Evolutionary conservation across 495 filamentous ascomycete genomes (phyloP), one percentile per base, ranked within the genome.

Genomic region (Penicillium atrosanguineum): DNA sequence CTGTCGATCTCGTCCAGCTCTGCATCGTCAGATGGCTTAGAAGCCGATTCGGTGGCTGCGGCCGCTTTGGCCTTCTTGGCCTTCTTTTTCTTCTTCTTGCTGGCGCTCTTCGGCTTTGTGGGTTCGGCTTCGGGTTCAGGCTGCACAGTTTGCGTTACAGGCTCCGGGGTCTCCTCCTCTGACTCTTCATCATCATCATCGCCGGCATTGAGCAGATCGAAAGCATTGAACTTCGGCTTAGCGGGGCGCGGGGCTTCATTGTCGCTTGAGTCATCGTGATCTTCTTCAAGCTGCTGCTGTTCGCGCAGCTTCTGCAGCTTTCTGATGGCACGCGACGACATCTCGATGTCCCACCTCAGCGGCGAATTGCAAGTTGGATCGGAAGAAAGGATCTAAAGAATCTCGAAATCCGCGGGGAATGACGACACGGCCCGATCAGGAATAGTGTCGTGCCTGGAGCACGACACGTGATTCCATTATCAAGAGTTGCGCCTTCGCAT

Each of bases 261-360:
- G 16, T 82, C 80, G 41, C 76, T 75, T 9, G 79, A 77, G 14
- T 81, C 76, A 53, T 84, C 73, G 19, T 76, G 71, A 38, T 72
- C 73, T 16, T 73, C 67, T 57, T 72, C 53, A 37, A 82, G 73
- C 61, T 84, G 80, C 71, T 87, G 83, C 76, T 88, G 74, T 57
- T 81, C 80, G 46, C 74, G 73, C 67, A 82, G 76, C 59, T 76
- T 83, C 57, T 90, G 88, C 39, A 91, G 73, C 69, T 89, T 91
- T 43, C 89, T 82, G 46, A 94, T 68, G 29, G 90, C 88, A 54
- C 90, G 82, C 26, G 84, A 89, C 36, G 90, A 92, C 90, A 95
- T 95, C 44, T 53, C 23, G 23, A 44, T 55, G 20, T 36, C 44
- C 36, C 41, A 50, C 21, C 7, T 16, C 14, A n/a, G 21, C 34